A percentile compares a stretch with the other conserved stretches of the same genome.
Evolutionary conservation across 2,329 filamentous ascomycete genomes (phyloP).

Genomic region (Apiospora sp.): DNA sequence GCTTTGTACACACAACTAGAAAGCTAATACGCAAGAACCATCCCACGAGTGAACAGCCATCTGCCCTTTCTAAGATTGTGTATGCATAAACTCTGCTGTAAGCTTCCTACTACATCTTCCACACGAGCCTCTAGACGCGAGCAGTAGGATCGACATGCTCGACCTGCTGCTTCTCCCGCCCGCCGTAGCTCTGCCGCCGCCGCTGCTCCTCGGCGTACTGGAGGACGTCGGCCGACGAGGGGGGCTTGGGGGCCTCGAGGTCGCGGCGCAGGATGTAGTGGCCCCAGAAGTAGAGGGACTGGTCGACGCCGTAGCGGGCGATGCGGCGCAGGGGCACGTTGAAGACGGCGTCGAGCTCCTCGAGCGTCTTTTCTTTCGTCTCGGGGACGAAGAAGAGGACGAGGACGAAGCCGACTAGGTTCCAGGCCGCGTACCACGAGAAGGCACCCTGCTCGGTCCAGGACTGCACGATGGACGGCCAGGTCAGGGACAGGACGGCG

Average conservation of each 20-base stretch:
- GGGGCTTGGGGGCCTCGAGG: slow-evolving; percentile 12
- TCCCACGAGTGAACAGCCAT: background rate
- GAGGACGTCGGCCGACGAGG: slow-evolving; percentile 12
- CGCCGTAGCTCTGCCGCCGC: background rate
- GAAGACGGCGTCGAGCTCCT: slow-evolving; percentile 53
- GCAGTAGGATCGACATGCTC: background rate
- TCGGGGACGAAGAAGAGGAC: slow-evolving; percentile 53
- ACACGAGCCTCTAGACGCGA: background rate
- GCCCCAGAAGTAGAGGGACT: slow-evolving; percentile 43
- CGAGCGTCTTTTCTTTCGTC: slow-evolving; percentile 54
- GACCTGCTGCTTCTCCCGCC: background rate
- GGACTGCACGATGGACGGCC: slow-evolving; percentile 52
- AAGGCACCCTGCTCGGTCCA: slow-evolving; percentile 58
- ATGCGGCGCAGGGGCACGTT: slow-evolving; percentile 40
- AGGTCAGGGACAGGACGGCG: slow-evolving; percentile 50
- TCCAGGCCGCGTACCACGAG: slow-evolving; percentile 58
- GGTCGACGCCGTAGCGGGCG: slow-evolving; percentile 45
- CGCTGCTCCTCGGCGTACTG: background rate
- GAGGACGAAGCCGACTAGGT: slow-evolving; percentile 53
- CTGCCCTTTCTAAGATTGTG: background rate
- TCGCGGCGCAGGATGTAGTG: slow-evolving; percentile 37
- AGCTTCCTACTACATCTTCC: background rate
- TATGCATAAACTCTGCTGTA: background rate
- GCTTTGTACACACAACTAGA: background rate
- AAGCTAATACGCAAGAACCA: background rate